Base-by-base conservation (phyloP, 208 protist genomes). In the Acanthamoeba healyi region DNA sequence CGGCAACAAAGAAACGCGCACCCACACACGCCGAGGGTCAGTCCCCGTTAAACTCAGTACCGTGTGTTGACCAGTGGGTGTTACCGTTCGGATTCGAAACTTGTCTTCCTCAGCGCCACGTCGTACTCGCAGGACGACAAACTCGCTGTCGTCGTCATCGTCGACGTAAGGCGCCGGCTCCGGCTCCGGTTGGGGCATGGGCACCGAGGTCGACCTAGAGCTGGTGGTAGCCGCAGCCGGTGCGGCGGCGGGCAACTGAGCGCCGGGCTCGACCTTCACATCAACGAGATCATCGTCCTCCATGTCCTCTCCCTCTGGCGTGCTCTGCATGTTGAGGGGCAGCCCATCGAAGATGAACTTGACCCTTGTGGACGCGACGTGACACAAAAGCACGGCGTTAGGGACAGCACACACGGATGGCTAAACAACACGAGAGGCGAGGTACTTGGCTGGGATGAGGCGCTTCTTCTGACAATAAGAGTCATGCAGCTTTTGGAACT, bases 281-380 rank as follows among this genome's bases (percentile, higher is more conserved):
- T 87, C 79, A n/a, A 87, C 32, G 32, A 87, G 34, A 36, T 87
- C 79, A 15, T 87, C 79, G 46, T 87, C 79, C n/a, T 87, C 79
- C 79, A 87, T 87, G 29, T 87, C 79, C 15, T 63, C 46, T 26
- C 2, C 24, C 40, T 29, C 79, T 9, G 79, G 46, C 46, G 79
- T 87, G 79, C 42, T 61, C 1, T 6, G 19, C 46, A 61, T 51
- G 42, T 10, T 38, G 10, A 87, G 79, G 12, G 79, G 42, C 24
- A 51, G 36, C 5, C 79, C 79, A 38, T 87, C 79, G 36, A 87
- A 87, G 4, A 87, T 87, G 42, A 87, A 87, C 79, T 87, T 87
- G 12, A 87, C 67, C 67, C 67, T 77, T 49, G 44, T 49, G 44
- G 54, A 24, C 15, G 3, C 54, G 54, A 5, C 54, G 22, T 26